Evolutionary conservation across 345 rosid genomes (phyloP).

Genomic region (Kandelia obovata): DNA sequence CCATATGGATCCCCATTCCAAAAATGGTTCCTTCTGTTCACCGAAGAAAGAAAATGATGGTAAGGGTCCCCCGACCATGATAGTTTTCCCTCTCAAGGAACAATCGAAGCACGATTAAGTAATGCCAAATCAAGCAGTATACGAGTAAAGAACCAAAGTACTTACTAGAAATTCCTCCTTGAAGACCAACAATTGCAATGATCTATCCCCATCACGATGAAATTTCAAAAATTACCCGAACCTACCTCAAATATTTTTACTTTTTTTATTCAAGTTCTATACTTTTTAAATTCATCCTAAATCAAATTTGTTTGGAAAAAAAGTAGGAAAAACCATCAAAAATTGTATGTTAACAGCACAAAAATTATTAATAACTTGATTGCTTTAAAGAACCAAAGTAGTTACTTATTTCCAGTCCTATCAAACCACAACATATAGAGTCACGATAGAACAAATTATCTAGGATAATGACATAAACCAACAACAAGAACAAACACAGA

Average conservation of each 20-base stretch:
- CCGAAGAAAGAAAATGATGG: too few relatives aligned
- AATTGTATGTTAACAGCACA: too few relatives aligned
- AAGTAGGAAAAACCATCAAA: too few relatives aligned
- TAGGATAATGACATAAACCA: slow-evolving; percentile 7
- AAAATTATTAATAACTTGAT: too few relatives aligned
- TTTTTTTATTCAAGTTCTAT: too few relatives aligned
- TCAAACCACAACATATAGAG: slow-evolving; percentile 7
- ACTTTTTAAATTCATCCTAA: too few relatives aligned
- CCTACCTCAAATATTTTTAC: too few relatives aligned
- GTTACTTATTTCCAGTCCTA: slow-evolving; percentile 27
- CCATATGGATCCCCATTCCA: not conserved
- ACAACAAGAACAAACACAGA: slow-evolving; percentile 12
- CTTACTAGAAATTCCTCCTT: too few relatives aligned
- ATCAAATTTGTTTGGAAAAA: too few relatives aligned
- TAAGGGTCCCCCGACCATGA: not conserved
- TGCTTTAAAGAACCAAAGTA: not conserved
- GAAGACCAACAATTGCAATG: too few relatives aligned
- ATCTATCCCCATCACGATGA: too few relatives aligned
- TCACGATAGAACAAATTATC: slow-evolving; percentile 17
- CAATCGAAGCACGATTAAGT: slow-evolving; percentile 7
- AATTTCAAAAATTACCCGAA: too few relatives aligned
- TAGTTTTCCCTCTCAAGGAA: not conserved
- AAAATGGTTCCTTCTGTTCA: not conserved
- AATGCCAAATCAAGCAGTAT: slow-evolving; percentile 5
- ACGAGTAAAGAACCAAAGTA: not conserved